Base-by-base conservation (phyloP, 495 filamentous ascomycete genomes). In the Penicillium robsamsonii region DNA sequence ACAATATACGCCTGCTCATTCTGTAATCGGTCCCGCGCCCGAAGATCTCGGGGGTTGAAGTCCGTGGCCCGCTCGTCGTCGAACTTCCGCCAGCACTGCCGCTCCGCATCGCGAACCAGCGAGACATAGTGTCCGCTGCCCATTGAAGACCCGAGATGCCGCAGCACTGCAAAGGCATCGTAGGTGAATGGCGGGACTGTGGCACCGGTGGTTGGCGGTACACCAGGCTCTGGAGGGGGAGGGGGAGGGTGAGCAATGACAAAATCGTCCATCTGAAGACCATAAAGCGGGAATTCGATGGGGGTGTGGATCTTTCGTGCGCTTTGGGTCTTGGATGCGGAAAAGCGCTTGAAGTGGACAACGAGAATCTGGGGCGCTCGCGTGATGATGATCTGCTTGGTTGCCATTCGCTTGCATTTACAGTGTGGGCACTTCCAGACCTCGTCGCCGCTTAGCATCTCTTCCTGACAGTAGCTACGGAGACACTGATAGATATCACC, bases 261-360 rank as follows among this genome's bases (percentile, higher is more conserved):
- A 55, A 82, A 87, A 38, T 81, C 77, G 44, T 79, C 83, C 65
- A 91, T 79, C 42, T 84, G 80, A 1, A 90, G 76, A 3, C 83
- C 76, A 29, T 86, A 72, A 0, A 90, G 67, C 0, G 87, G 87
- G 57, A 89, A 90, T 8, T 87, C 74, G 49, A 91, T 81, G 6
- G 84, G 81, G 0, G 82, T 87, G 63, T 82, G 81, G 58, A 89
- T 81, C 68, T 91, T 91, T 24, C 75, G 79, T 25, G 83, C 77
- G 31, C 70, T 73, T 51, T 87, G 73, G 15, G 75, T 75, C 65
- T 81, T 81, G 9, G 75, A 78, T 7, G 82, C 79, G 3, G 80
- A 80, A 65, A 90, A 90, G 29, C 87, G 84, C 67, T 90, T 91
- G 65, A 91, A 84, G 59, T 90, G 87, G 6, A 91, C 73, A n/a